These are phyloP conservation scores for Globisporangium okanoganense DNA, from an alignment of 352 stramenopile genomes.

Conservation along the genomic window DNA sequence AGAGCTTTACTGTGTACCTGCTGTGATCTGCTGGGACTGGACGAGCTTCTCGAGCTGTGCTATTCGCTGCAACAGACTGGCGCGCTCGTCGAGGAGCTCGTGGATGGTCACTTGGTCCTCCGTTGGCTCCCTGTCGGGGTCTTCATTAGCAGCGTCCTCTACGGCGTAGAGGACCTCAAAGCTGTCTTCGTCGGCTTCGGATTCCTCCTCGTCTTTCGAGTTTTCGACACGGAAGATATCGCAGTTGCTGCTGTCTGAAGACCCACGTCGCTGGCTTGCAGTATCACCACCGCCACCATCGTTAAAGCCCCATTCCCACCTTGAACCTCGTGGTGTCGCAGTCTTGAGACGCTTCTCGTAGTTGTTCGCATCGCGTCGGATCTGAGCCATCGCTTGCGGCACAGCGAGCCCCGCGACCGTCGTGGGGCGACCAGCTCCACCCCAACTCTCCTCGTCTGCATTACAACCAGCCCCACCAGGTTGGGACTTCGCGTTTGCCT, in stretches of 20 bases:
- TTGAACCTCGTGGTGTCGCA: constrained; percentile 17
- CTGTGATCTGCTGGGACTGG: constrained; percentile 1
- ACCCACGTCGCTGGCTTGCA: not conserved
- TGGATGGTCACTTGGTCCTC: constrained; percentile 10
- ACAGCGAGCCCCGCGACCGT: constrained; percentile 52
- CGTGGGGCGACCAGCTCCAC: constrained; percentile 24
- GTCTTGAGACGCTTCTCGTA: constrained; percentile 46
- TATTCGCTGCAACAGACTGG: constrained; percentile 34
- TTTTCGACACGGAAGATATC: constrained; percentile 29
- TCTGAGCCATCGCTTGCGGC: constrained; percentile 40
- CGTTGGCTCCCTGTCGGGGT: not conserved
- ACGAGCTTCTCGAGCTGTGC: constrained; percentile 35
- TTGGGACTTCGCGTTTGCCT: constrained; percentile 18
- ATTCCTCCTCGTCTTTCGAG: constrained; percentile 29
- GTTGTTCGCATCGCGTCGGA: constrained; percentile 35
- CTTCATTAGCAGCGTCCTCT: not conserved
- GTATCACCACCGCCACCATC: not conserved
- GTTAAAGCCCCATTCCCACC: not conserved
- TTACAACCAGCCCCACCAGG: not conserved
- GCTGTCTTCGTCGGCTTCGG: no score
- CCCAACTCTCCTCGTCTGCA: not conserved
- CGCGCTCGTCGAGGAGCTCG: constrained; percentile 30
- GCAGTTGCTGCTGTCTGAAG: not conserved
- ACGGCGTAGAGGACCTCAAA: not conserved
- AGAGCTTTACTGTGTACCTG: not conserved